Conservation (phyloP, 768 basidiomycete genomes). For the Phaeolepiota aurea region DNA sequence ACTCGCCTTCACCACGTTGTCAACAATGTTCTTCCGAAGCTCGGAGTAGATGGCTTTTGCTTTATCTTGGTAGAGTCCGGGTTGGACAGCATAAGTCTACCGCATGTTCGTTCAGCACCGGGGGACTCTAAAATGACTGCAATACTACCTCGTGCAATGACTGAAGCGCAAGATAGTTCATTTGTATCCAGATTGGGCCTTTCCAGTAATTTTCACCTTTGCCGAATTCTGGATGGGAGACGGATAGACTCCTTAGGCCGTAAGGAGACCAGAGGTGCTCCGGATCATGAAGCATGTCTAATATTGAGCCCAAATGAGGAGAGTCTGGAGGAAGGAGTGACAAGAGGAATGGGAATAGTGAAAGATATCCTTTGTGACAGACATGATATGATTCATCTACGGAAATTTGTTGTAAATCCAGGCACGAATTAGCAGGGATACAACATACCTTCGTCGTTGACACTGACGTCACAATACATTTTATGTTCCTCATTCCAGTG, state of each 20-base stretch:
- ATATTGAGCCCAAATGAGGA: constrained; percentile 70
- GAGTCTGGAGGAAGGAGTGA: constrained; percentile 72
- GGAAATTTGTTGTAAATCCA: neutral
- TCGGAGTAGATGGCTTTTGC: constrained; percentile 76
- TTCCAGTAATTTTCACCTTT: constrained; percentile 96
- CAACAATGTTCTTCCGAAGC: constrained; percentile 73
- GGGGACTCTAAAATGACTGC: neutral
- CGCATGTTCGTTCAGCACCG: neutral
- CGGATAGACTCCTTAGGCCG: constrained; percentile 83
- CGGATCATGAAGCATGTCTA: constrained; percentile 75
- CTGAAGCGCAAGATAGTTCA: constrained; percentile 87
- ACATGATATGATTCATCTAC: constrained; percentile 87
- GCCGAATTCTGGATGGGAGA: constrained; percentile 85
- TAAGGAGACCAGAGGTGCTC: constrained; percentile 87
- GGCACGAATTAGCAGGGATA: constrained; percentile 6
- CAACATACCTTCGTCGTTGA: constrained; percentile 70
- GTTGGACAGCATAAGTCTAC: constrained; percentile 68
- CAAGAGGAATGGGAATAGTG: constrained; percentile 88
- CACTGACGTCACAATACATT: constrained; percentile 90
- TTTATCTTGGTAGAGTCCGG: constrained; percentile 73
- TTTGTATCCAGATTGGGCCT: constrained; percentile 94
- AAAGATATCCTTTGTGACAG: constrained; percentile 89
- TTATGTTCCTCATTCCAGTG: constrained; percentile 87
- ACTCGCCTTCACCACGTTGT: constrained; percentile 63
- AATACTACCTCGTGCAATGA: constrained; percentile 62